Evolutionary conservation across 805 yeast genomes (phyloP).

Genomic region (Ogataea parapolymorpha): DNA sequence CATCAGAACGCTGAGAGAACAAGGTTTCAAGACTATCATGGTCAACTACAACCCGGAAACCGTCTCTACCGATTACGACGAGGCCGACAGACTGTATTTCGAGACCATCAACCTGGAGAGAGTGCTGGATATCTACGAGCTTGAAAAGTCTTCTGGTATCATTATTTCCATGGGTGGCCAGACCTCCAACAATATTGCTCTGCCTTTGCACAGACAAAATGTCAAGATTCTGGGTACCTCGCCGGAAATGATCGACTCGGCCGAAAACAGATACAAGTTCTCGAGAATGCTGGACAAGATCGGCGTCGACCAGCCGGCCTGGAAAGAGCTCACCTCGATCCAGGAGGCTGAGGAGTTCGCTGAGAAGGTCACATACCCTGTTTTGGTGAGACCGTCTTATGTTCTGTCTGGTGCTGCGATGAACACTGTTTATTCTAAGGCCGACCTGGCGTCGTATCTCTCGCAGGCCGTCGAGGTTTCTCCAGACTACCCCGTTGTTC

Average conservation of each 20-base stretch:
- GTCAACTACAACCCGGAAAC: conserved; percentile 98
- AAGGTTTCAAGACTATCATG: conserved; percentile 90
- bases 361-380: conserved; percentile 87
- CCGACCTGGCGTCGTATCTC: conserved; percentile 82
- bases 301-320: conserved; percentile 98
- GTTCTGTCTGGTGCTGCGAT: conserved; percentile 98
- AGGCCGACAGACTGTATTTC: conserved; percentile 93
- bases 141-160: conserved; percentile 88
- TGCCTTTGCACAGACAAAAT: conserved; percentile 87
- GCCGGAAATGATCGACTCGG: conserved; percentile 97
- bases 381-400: conserved; percentile 94
- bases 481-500: conserved; percentile 96
- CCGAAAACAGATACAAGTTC: conserved; percentile 97
- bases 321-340: conserved; percentile 94
- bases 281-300: conserved; percentile 95
- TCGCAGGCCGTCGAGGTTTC: conserved; percentile 96
- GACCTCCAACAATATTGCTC: conserved; percentile 94
- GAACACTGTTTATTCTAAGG: conserved; percentile 91
- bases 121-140: conserved; percentile 89
- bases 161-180: conserved; percentile 99
- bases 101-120: conserved; percentile 94
- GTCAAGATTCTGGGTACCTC: conserved; percentile 95
- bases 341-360: conserved; percentile 93
- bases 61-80: conserved; percentile 97
- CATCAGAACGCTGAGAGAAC: conserved; percentile 85